These are phyloP conservation scores for Berberis vulgaris DNA, from an alignment of 164 flowering plant genomes.

Conservation along the genomic window DNA sequence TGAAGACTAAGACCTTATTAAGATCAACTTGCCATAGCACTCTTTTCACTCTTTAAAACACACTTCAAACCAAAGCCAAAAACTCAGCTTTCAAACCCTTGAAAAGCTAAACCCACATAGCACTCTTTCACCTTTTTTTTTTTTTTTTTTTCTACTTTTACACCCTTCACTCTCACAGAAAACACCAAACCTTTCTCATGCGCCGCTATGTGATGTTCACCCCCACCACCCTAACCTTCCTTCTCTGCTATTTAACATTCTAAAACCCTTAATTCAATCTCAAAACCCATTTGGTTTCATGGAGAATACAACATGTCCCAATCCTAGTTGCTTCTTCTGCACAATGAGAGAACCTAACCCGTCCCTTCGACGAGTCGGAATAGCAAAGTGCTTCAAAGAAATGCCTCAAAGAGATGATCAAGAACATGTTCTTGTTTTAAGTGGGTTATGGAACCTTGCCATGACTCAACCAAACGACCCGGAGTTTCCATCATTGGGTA, in stretches of 20 bases:
- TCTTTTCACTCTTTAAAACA: no score
- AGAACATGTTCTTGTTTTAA: constrained; percentile 52
- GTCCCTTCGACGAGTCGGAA: constrained; percentile 25
- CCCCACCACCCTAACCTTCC: constrained; percentile 4
- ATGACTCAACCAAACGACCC: constrained; percentile 73
- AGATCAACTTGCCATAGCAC: no score
- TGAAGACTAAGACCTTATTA: no score
- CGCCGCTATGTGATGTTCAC: constrained; percentile 17
- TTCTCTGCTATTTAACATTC: not conserved
- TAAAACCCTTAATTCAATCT: constrained; percentile 8
- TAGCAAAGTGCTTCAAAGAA: constrained; percentile 41
- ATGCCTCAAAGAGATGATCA: constrained; percentile 37
- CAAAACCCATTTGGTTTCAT: not conserved
- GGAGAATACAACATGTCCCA: constrained; percentile 17
- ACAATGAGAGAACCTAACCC: constrained; percentile 48
- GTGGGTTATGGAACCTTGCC: constrained; percentile 67
- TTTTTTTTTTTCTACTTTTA: no score
- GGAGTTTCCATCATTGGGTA: constrained; percentile 60
- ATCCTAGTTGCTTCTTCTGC: constrained; percentile 65
- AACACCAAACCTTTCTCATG: constrained; percentile 8
- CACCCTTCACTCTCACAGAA: not conserved
- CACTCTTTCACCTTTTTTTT: no score
- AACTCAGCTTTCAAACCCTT: no score
- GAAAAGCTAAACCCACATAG: no score
- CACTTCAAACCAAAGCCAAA: no score